A percentile compares a stretch with the other conserved stretches of the same genome.
Conservation (phyloP, 176 grass and related monocot genomes). For the Aegilops speltoides region DNA sequence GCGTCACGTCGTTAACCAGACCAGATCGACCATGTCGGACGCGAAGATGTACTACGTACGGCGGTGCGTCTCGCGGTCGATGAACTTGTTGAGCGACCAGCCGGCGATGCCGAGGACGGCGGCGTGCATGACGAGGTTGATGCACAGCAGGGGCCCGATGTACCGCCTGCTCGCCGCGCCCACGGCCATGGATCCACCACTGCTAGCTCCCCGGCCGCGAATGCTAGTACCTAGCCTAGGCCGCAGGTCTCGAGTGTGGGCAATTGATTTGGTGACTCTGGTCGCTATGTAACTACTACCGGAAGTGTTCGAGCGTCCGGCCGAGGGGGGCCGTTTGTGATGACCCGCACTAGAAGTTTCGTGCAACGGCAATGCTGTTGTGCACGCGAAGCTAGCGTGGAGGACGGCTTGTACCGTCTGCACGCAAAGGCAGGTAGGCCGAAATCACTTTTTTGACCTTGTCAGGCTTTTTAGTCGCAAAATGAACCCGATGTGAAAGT, state of each 20-base stretch:
- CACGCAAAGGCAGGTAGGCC: neutral
- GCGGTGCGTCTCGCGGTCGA: constrained; percentile 19
- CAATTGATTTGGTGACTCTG: neutral
- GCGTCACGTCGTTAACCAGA: neutral
- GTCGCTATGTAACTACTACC: neutral
- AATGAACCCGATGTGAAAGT: too few relatives aligned
- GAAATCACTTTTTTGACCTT: too few relatives aligned
- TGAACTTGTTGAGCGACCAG: constrained; percentile 18
- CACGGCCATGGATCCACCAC: neutral
- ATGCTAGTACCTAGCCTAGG: neutral
- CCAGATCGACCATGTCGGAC: too few relatives aligned
- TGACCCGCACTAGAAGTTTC: neutral
- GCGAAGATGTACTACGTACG: neutral
- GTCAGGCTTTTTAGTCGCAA: too few relatives aligned
- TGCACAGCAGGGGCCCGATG: constrained; percentile 8
- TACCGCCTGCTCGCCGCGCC: constrained; percentile 3
- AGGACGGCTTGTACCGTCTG: too few relatives aligned
- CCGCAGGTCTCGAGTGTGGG: neutral
- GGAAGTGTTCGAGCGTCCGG: too few relatives aligned
- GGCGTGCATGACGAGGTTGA: constrained; percentile 4
- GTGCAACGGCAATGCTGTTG: neutral
- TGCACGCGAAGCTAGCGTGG: neutral
- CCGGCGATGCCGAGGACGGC: constrained; percentile 19
- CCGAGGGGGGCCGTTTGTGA: neutral
- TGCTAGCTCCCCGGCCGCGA: neutral